Base-by-base conservation (phyloP, 805 yeast species). In the Saturnispora zaruensis region DNA sequence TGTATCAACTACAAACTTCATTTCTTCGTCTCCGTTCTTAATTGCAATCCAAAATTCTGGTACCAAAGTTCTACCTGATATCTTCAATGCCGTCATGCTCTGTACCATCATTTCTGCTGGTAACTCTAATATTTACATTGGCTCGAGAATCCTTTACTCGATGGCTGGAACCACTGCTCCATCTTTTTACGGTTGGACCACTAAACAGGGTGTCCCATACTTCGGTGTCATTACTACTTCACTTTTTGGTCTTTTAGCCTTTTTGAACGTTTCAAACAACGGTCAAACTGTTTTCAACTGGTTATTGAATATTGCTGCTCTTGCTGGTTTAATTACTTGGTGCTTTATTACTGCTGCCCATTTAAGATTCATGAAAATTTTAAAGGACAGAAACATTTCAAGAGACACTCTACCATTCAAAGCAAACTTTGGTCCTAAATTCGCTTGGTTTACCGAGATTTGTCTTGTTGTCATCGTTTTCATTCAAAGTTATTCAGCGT, bases 261-360 rank as follows among this genome's bases (percentile, higher is more conserved):
- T 76, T 69, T 66, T 84, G 67, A 72, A 69, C 43, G 78, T 78
- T 18, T 73, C 82, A 5, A 63, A 68, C 20, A 69, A 75, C 50
- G 84, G 84, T 51, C 61, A 63, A 38, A 71, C 74, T 3, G 89
- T 81, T 28, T 84, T 84, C 68, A 69, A 75, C 60, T 84, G 90
- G 90, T 71, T 84, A 52, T 67, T 83, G 56, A 83, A 82, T 64
- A 82, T 84, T 57, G 77, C 87, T n/a, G 85, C 86, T 26, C 82
- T 83, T 45, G 82, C 89, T 9, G 90, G 90, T 52, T 73, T 84
- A 56, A 80, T 83, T 57, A 75, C 86, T 16, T 82, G 90, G 90
- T 74, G 79, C 45, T 76, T 79, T 62, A 82, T 84, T 53, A 73
- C 81, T 26, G 65, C 76, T 43, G 71, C 84, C 3, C 90, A 83